Evolutionary conservation across 148 eudicot species (phyloP).

Genomic region (Rhododendron griersonianum): DNA sequence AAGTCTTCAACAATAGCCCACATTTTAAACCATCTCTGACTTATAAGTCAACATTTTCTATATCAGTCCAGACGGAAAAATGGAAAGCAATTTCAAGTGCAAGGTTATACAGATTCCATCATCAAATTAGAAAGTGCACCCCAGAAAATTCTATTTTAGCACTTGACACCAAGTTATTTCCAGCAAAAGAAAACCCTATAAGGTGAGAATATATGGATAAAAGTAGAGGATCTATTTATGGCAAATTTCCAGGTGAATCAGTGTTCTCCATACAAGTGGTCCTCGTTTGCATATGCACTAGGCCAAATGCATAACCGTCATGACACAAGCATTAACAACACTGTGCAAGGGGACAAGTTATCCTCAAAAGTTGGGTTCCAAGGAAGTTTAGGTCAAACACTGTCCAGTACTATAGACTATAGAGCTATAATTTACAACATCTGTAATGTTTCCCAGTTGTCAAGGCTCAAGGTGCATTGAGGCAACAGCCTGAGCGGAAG

Average conservation of each 20-base stretch:
- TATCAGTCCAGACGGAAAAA: not conserved
- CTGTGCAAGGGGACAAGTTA: not conserved
- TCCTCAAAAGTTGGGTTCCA: not conserved
- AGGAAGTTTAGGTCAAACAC: not conserved
- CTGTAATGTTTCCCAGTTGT: not conserved
- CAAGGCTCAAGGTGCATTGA: not conserved
- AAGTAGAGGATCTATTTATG: not conserved
- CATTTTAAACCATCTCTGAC: not conserved
- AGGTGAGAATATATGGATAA: not conserved
- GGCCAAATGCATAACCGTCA: slow-evolving; percentile 6
- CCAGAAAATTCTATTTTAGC: not conserved
- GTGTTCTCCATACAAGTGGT: not conserved
- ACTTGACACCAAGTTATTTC: not conserved
- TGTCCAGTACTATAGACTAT: not conserved
- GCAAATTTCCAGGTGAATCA: not conserved
- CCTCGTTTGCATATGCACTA: not conserved
- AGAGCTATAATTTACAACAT: not conserved
- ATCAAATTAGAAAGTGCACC: not conserved
- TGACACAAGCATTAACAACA: not conserved
- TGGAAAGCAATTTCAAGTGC: not conserved
- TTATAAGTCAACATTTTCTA: not conserved
- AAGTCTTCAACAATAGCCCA: not conserved
- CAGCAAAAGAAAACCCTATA: not conserved
- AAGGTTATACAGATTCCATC: not conserved
- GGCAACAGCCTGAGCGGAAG: not conserved